Evolutionary conservation across 1,284 basidiomycete species (phyloP).

Genomic region (Filobasidium uniguttulatum): DNA sequence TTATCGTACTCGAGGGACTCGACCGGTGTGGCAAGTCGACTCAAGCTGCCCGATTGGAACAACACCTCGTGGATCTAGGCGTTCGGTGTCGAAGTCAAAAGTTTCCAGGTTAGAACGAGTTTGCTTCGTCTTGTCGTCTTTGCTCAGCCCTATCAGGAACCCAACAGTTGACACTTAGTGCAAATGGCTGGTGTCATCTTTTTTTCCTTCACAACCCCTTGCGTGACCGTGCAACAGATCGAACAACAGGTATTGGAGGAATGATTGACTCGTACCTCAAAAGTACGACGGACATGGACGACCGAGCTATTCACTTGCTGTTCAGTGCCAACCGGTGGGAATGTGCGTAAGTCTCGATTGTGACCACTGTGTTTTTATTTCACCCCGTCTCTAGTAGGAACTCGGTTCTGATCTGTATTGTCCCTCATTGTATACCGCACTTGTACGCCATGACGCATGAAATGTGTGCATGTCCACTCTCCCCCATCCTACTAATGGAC

Average conservation of each 20-base stretch:
- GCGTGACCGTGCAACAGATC: no score
- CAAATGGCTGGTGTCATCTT: not conserved
- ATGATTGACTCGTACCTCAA: slow-evolving; percentile 90
- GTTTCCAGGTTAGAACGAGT: slow-evolving; percentile 60
- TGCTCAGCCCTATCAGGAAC: no score
- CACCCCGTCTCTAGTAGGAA: slow-evolving; percentile 2
- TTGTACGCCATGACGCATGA: no score
- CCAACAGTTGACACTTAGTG: no score
- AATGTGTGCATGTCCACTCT: not conserved
- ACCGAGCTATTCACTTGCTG: slow-evolving; percentile 81
- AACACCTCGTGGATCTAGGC: slow-evolving; percentile 38
- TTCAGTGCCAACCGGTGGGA: slow-evolving; percentile 99
- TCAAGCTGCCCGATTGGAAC: slow-evolving; percentile 52
- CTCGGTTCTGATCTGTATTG: not conserved
- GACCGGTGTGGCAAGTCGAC: slow-evolving; percentile 86
- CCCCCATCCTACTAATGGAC: not conserved
- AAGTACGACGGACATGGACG: slow-evolving; percentile 70
- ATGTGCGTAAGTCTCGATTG: slow-evolving; percentile 54
- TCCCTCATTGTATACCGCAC: no score
- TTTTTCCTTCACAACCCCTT: no score
- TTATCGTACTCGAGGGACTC: slow-evolving; percentile 88
- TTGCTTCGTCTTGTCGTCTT: no score
- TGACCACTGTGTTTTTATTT: not conserved
- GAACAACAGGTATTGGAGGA: slow-evolving; percentile 77
- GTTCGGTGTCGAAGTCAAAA: slow-evolving; percentile 44